These are phyloP conservation scores for Diaporthe sp. DNA, from an alignment of 2,329 filamentous ascomycete genomes.

Conservation along the genomic window DNA sequence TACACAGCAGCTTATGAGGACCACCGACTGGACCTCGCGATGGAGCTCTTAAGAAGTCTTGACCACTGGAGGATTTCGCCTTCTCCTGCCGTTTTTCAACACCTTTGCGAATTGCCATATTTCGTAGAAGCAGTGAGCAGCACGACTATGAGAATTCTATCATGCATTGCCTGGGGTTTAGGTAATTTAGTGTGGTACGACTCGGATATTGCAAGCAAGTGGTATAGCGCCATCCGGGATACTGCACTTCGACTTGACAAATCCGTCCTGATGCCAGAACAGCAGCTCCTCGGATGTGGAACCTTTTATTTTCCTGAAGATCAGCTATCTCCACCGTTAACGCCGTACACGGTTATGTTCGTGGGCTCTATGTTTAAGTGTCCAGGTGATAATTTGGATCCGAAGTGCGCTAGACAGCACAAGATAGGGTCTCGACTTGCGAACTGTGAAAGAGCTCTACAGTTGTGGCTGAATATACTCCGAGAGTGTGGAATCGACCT, in stretches of 20 bases:
- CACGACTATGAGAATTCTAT: neutral
- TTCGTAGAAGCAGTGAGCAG: no score
- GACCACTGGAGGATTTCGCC: rapidly evolving
- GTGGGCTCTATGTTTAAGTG: rapidly evolving
- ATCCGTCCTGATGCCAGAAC: neutral
- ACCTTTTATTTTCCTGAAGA: rapidly evolving
- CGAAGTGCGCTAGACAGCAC: neutral
- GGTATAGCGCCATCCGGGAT: neutral
- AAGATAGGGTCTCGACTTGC: neutral
- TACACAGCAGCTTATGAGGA: neutral
- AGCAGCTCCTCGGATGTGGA: neutral
- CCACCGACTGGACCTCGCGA: neutral
- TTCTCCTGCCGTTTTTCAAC: neutral
- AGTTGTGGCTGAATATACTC: neutral
- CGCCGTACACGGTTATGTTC: neutral
- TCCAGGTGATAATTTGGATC: rapidly evolving
- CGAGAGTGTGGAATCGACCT: neutral
- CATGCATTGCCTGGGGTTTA: neutral
- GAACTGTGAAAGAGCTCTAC: neutral
- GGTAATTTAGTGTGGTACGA: neutral
- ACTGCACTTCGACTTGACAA: neutral
- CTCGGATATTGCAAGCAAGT: neutral
- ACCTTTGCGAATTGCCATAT: neutral
- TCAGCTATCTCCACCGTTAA: neutral
- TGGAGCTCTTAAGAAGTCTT: rapidly evolving